Evolutionary conservation across 2,329 filamentous ascomycete species (phyloP), one percentile per base, ranked within the genome.

Genomic region (Aspergillus ochraceoroseus): DNA sequence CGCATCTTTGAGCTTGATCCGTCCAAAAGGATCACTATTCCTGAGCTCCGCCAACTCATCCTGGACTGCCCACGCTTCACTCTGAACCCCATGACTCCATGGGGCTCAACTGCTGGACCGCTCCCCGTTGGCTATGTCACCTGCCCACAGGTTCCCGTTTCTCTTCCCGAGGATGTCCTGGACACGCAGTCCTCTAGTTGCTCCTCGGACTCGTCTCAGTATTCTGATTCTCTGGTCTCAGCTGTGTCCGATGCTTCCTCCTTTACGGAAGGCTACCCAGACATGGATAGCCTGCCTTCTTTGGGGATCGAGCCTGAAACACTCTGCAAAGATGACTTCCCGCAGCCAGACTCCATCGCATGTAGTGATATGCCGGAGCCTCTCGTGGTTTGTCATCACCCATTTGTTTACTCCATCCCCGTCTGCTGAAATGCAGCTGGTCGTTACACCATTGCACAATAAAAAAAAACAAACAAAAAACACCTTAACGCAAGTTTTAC

Each of bases 1-100:
- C 80, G 84, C 58, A 85, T 96, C 56, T 98, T 98, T 65, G 83
- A 90, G 59, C 79, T 81, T 64, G 82, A 92, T 66, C 89, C 92
- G 42, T 76, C 81, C 56, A 80, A 87, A 62, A 77, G 92, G 64
- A 89, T 94, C 59, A 83, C 82, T 41, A 76, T 98, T 49, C 69
- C 79, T 41, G 85, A 95, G 67, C 76, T 98, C 41, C 81, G 84
- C 58, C 74, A 79, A 52, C 73, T 83, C 61, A 92, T 96, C 61
- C 63, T 83, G 56, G 75, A 79, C 48, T 95, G 89, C 71, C 73
- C 82, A 20, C 72, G 74, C 50, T 87, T 95, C 64, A 94, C 72
- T 61, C 59, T 62, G 41, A 58, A 55, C 38, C 55, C 59, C 51
- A 46, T 68, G 62, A 59, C 63, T 57, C 46, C 68, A 51, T 52